Percentiles rank a stretch among this genome's conserved stretches.
Conservation (phyloP, 805 yeast genomes). For the Ogataea parapolymorpha region DNA sequence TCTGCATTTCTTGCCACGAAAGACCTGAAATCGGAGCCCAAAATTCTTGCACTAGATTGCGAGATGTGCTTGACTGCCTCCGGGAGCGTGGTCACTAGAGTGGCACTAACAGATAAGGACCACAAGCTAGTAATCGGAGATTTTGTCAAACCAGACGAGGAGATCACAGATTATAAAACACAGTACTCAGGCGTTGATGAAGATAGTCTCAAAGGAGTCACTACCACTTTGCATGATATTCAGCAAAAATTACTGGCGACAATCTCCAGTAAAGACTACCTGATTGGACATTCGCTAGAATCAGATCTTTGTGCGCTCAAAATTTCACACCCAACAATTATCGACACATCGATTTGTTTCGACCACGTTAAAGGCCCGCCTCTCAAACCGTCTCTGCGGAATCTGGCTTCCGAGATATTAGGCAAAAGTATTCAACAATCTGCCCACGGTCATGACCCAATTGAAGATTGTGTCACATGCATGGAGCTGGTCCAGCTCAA, state of each 20-base stretch:
- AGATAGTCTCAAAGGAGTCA: slow-evolving; percentile 57
- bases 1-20: slow-evolving; percentile 55
- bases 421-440: slow-evolving; percentile 63
- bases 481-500: slow-evolving; percentile 72
- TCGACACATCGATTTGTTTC: slow-evolving; percentile 76
- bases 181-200: slow-evolving; percentile 83
- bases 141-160: slow-evolving; percentile 72
- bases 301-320: slow-evolving; percentile 72
- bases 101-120: slow-evolving; percentile 67
- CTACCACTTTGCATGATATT: slow-evolving; percentile 63
- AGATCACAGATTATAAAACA: slow-evolving; percentile 78
- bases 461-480: slow-evolving; percentile 82
- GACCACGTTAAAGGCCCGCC: slow-evolving; percentile 87
- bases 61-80: slow-evolving; percentile 76
- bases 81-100: slow-evolving; percentile 71
- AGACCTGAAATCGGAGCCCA: slow-evolving; percentile 52
- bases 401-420: slow-evolving; percentile 59
- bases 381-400: slow-evolving; percentile 69
- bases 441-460: slow-evolving; percentile 73
- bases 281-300: slow-evolving; percentile 89
- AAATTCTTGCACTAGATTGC: slow-evolving; percentile 82
- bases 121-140: slow-evolving; percentile 63
- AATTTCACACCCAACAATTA: slow-evolving; percentile 66
- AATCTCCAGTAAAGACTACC: slow-evolving; percentile 55
- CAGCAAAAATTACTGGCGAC: slow-evolving; percentile 51